These are phyloP conservation scores for Babesia bovis DNA, from an alignment of 169 alveolate genomes.

Conservation along the genomic window DNA sequence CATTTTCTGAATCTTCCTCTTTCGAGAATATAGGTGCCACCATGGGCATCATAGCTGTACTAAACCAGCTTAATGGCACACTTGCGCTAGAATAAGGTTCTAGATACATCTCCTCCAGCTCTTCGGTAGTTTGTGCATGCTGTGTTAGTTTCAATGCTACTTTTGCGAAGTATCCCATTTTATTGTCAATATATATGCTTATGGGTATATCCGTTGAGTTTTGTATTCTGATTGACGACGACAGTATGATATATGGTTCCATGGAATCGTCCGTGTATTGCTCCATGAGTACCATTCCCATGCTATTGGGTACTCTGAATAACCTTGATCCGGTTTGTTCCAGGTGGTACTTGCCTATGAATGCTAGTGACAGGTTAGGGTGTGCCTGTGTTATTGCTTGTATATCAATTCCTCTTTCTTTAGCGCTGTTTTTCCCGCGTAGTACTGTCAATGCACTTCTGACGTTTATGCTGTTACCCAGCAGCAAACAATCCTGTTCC, in stretches of 20 bases:
- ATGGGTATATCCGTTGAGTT: slow-evolving; percentile 51
- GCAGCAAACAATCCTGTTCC: slow-evolving; percentile 43
- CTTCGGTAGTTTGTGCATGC: neutral
- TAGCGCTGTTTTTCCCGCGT: neutral
- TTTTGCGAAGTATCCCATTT: slow-evolving; percentile 17
- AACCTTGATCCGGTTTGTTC: slow-evolving; percentile 36
- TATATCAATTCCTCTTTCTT: neutral
- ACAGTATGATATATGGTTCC: slow-evolving; percentile 22
- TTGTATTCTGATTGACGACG: slow-evolving; percentile 48
- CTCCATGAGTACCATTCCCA: slow-evolving; percentile 34
- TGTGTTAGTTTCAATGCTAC: slow-evolving; percentile 28
- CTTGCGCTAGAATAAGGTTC: slow-evolving; percentile 52
- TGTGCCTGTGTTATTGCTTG: slow-evolving; percentile 5
- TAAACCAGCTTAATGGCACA: slow-evolving; percentile 60
- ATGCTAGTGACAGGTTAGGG: neutral
- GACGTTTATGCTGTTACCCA: slow-evolving; percentile 61
- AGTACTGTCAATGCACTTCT: slow-evolving; percentile 13
- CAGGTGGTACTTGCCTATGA: slow-evolving; percentile 46
- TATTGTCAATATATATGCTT: slow-evolving; percentile 6
- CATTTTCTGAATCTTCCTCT: neutral
- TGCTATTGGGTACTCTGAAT: slow-evolving; percentile 36
- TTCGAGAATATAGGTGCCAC: slow-evolving; percentile 25
- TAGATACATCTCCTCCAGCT: slow-evolving; percentile 11
- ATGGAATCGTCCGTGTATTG: slow-evolving; percentile 2
- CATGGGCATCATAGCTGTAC: slow-evolving; percentile 33